Conservation (phyloP, 129 eudicot genomes). For the Deinandra increscens region DNA sequence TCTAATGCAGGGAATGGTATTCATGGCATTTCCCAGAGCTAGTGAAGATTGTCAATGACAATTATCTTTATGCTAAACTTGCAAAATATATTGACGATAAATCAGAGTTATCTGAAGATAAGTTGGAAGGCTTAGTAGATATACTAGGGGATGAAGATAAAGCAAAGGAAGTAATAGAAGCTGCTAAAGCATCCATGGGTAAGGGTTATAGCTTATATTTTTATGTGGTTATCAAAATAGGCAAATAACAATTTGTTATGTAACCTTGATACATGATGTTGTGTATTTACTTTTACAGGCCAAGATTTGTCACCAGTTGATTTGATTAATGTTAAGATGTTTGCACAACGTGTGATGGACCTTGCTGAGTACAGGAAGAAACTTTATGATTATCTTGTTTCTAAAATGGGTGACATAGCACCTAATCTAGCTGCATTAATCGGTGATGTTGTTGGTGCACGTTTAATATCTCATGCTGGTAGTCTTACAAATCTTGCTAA, state of each 20-base stretch:
- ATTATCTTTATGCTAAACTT: constrained; percentile 88
- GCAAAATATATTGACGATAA: constrained; percentile 75
- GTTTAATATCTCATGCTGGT: constrained; percentile 94
- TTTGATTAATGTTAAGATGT: constrained; percentile 80
- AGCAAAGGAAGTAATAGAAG: constrained; percentile 93
- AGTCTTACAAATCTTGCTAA: constrained; percentile 93
- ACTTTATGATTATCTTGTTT: constrained; percentile 79
- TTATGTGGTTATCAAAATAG: background rate
- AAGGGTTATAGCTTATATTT: constrained; percentile 13
- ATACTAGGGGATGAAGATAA: constrained; percentile 91
- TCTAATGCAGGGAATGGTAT: constrained; percentile 86
- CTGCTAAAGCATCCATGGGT: constrained; percentile 99
- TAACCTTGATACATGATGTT: background rate
- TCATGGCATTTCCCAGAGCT: constrained; percentile 98
- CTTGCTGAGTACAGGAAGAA: constrained; percentile 94
- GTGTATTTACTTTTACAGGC: constrained; percentile 44
- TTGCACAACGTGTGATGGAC: constrained; percentile 94
- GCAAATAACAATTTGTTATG: background rate
- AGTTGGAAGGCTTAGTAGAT: constrained; percentile 60
- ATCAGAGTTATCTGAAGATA: constrained; percentile 69
- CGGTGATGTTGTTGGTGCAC: constrained; percentile 96
- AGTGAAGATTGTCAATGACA: constrained; percentile 89
- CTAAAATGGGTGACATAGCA: constrained; percentile 91
- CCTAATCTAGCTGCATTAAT: constrained; percentile 92
- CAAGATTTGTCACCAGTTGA: constrained; percentile 91